These are phyloP conservation scores for Gymnopilus dilepis DNA, from an alignment of 768 basidiomycete species.

Conservation along the genomic window DNA sequence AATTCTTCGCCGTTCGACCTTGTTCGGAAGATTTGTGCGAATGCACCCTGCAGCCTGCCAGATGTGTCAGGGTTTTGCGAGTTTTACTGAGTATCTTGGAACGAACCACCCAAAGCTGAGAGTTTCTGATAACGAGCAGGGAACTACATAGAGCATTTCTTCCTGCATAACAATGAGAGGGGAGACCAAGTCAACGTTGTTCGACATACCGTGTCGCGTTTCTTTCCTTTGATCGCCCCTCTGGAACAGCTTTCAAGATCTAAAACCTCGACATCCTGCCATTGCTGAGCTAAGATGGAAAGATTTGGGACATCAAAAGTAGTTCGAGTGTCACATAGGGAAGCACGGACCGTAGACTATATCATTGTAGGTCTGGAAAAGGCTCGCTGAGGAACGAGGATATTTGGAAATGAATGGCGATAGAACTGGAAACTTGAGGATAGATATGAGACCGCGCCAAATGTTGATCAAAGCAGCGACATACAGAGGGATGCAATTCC, in stretches of 20 bases:
- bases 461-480: neutral
- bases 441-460: neutral
- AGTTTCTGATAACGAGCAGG: constrained; percentile 70
- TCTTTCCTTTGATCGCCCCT: constrained; percentile 63
- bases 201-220: constrained; percentile 53
- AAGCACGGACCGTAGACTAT: constrained; percentile 56
- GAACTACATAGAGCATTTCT: constrained; percentile 56
- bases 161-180: constrained; percentile 38
- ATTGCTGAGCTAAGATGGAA: constrained; percentile 63
- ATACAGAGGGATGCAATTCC: constrained; percentile 37
- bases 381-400: constrained; percentile 58
- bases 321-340: neutral
- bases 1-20: neutral
- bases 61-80: neutral
- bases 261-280: constrained; percentile 66
- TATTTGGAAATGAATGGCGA: constrained; percentile 60
- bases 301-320: neutral
- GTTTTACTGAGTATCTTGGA: no score
- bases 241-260: constrained; percentile 61
- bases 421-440: constrained; percentile 50
- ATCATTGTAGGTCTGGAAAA: constrained; percentile 83
- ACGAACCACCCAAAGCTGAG: constrained; percentile 64
- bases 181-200: constrained; percentile 1
- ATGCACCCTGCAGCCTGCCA: constrained; percentile 63
- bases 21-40: constrained; percentile 44